phyloP scores from a whole-genome alignment of 352 stramenopile species.

The Globisporangium abappressorium region DNA sequence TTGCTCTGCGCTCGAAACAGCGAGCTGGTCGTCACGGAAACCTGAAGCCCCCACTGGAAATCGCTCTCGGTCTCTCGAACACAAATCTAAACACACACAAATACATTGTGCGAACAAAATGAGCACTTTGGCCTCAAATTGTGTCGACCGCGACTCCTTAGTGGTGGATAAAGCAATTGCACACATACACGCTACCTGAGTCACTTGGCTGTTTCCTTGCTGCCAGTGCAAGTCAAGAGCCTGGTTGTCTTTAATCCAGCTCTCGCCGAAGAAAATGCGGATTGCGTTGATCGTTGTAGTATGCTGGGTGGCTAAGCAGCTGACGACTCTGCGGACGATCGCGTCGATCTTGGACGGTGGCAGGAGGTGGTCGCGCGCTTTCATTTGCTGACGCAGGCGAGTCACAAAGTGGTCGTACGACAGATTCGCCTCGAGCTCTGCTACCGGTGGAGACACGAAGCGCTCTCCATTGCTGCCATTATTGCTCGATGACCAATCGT shows the following conservation, averaged over 20 bases:
- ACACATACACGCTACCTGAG: slow-evolving; percentile 17
- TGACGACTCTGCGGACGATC: slow-evolving; percentile 2
- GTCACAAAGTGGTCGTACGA: slow-evolving; percentile 17
- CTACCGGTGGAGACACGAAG: slow-evolving; percentile 8
- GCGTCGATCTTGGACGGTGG: slow-evolving; percentile 12
- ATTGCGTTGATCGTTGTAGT: slow-evolving; percentile 21
- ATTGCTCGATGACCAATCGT: background rate
- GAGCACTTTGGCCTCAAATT: background rate
- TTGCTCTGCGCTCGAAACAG: slow-evolving; percentile 11
- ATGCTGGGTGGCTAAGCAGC: slow-evolving; percentile 12
- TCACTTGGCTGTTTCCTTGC: slow-evolving; percentile 26
- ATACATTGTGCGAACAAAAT: background rate
- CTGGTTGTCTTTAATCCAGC: slow-evolving; percentile 1
- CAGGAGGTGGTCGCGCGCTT: slow-evolving; percentile 31
- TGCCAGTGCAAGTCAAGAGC: slow-evolving; percentile 22
- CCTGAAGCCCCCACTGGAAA: slow-evolving; percentile 36
- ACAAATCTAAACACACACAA: slow-evolving; percentile 20
- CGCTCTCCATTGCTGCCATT: background rate
- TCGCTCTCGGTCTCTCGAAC: slow-evolving; percentile 22
- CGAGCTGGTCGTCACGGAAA: slow-evolving; percentile 19
- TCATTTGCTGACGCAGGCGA: slow-evolving; percentile 21
- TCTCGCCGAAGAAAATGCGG: slow-evolving; percentile 18
- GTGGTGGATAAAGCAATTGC: background rate
- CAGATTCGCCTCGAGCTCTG: slow-evolving; percentile 12
- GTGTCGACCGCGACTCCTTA: background rate